A percentile compares a stretch with the other conserved stretches of the same genome.
phyloP scores from a whole-genome alignment of 2,329 filamentous ascomycete species.

The Davidsoniella virescens region DNA sequence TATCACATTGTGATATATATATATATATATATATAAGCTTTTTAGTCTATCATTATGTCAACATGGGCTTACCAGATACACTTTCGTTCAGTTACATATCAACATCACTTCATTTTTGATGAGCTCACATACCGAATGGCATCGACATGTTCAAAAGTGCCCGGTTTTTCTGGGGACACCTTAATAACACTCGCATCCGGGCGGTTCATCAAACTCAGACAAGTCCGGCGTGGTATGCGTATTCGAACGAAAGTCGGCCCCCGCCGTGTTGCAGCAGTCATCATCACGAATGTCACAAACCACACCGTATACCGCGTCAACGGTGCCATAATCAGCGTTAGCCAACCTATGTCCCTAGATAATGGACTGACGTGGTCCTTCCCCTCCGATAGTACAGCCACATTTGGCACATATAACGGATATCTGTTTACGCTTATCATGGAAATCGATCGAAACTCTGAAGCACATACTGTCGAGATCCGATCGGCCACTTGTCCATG shows the following conservation, averaged over 20 bases:
- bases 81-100: no score
- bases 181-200: slow-evolving; percentile 29
- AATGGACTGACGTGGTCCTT: slow-evolving; percentile 28
- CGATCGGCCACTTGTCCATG: slow-evolving; percentile 13
- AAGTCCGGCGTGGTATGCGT: slow-evolving; percentile 28
- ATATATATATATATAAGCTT: no score
- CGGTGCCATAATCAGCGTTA: slow-evolving; percentile 36
- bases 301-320: slow-evolving; percentile 30
- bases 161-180: no score
- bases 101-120: no score
- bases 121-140: no score
- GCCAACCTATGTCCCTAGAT: slow-evolving; percentile 37
- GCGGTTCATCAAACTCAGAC: slow-evolving; percentile 23
- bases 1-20: no score
- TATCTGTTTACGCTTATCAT: slow-evolving; percentile 41
- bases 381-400: slow-evolving; percentile 24
- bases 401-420: slow-evolving; percentile 29
- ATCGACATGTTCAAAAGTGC: no score
- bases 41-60: no score
- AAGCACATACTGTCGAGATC: slow-evolving; percentile 35
- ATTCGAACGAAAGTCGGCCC: slow-evolving; percentile 35
- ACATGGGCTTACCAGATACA: no score
- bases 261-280: slow-evolving; percentile 31
- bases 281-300: slow-evolving; percentile 30
- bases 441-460: slow-evolving; percentile 25